These are phyloP conservation scores for Tothia fuscella DNA, from an alignment of 2,329 filamentous ascomycete species.

Conservation along the genomic window DNA sequence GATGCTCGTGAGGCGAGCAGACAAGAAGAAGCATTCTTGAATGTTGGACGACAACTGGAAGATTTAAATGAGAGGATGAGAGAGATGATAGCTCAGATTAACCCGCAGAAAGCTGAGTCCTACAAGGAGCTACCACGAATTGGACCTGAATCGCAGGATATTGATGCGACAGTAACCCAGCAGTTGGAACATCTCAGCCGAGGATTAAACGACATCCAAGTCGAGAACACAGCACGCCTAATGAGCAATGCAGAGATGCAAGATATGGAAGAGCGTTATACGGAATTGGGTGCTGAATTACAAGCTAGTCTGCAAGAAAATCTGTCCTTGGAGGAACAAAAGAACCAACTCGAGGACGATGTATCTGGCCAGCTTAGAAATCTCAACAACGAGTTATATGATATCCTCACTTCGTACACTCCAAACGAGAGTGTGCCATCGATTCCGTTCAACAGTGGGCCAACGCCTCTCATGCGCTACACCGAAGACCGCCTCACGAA, in stretches of 20 bases:
- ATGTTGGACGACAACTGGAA: conserved; percentile 53
- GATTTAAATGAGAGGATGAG: conserved; percentile 55
- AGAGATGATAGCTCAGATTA: conserved; percentile 52
- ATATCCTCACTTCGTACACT: conserved; percentile 20
- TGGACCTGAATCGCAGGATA: neutral
- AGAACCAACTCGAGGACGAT: conserved; percentile 4
- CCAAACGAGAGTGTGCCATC: neutral
- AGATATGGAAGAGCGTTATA: neutral
- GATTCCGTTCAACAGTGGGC: conserved; percentile 21
- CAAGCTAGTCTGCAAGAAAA: conserved; percentile 11
- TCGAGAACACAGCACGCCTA: neutral
- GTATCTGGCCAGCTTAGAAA: conserved; percentile 26
- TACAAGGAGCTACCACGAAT: neutral
- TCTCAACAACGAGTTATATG: conserved; percentile 53
- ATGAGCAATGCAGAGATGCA: neutral
- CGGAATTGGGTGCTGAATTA: conserved; percentile 7
- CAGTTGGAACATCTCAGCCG: conserved; percentile 64
- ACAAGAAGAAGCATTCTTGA: neutral
- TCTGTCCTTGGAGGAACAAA: conserved; percentile 5
- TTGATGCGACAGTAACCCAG: conserved; percentile 12
- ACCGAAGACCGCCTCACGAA: conserved; percentile 49
- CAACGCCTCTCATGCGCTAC: conserved; percentile 58
- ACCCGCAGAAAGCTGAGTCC: conserved; percentile 36
- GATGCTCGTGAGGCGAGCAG: conserved; percentile 21
- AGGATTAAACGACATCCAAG: conserved; percentile 32